A percentile compares a stretch with the other conserved stretches of the same genome.
Evolutionary conservation across 257 asterid genomes (phyloP).

Genomic region (Solanum ossicruentum): DNA sequence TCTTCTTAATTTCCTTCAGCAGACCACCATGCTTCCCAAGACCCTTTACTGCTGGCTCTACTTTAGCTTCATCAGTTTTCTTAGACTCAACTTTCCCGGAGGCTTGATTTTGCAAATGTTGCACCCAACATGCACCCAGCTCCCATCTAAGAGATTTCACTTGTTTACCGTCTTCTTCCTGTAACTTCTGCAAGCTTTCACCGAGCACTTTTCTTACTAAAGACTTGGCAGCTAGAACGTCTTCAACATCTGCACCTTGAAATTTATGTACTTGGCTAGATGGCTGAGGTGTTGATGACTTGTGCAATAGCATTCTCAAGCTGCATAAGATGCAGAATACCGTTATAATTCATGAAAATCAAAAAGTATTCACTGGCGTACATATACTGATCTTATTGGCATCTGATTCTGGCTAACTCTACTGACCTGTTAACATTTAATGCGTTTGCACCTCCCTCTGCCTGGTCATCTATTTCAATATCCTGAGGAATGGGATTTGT

Average conservation of each 20-base stretch:
- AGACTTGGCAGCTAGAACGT: constrained; percentile 16
- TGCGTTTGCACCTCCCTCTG: constrained; percentile 89
- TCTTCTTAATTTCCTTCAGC: constrained; percentile 67
- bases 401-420: background rate
- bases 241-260: constrained; percentile 42
- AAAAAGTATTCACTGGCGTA: background rate
- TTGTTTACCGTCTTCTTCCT: constrained; percentile 31
- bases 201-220: constrained; percentile 48
- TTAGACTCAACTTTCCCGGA: constrained; percentile 25
- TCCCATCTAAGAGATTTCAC: constrained; percentile 87
- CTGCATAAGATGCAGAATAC: constrained; percentile 18
- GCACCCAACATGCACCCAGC: constrained; percentile 98
- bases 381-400: background rate
- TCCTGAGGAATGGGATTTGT: constrained; percentile 28
- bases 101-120: constrained; percentile 92
- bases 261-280: constrained; percentile 44
- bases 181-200: constrained; percentile 44
- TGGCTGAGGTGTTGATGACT: constrained; percentile 39
- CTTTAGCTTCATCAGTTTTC: constrained; percentile 40
- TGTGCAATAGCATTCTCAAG: constrained; percentile 71
- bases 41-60: constrained; percentile 74
- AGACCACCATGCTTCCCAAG: constrained; percentile 83
- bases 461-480: constrained; percentile 63
- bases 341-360: background rate
- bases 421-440: constrained; percentile 81